Evolutionary conservation across 2,329 filamentous ascomycete species (phyloP), one percentile per base, ranked within the genome.

Genomic region (Trichoderma sp.): DNA sequence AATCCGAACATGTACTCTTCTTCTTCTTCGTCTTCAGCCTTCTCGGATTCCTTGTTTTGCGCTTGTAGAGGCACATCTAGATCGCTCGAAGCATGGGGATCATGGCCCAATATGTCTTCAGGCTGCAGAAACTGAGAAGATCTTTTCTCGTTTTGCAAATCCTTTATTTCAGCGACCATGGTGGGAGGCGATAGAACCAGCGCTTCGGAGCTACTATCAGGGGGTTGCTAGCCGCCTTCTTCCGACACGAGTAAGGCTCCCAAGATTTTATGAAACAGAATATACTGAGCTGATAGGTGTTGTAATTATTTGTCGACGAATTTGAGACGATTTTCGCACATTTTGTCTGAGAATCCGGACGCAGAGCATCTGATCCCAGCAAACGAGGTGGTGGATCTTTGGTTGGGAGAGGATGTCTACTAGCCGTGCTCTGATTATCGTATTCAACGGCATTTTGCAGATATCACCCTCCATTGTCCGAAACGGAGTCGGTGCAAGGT

Each of bases 401-500:
- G 29, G 64, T 1, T 16, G 24, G 1, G 64, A 67, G 29, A 2
- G 6, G 6, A 50, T 21, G 6, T 66, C 11, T 0, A 7, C 16
- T 14, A 24, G n/a, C n/a, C n/a, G n/a, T n/a, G 16, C 64, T 14
- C 14, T 38, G 6, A 9, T 21, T 12, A 53, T 53, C 11, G 18
- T 21, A n/a, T 1, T 5, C 16, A 45, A 12, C 9, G 38, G 41
- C 9, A 29, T n/a, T 67, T 50, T n/a, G 33, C 18, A 31, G 29
- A 8, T 18, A 6, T 12, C 8, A 3, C 18, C 3, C n/a, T n/a
- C 50, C 4, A 4, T 18, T 12, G 0, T n/a, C n/a, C 11, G 31
- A 24, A 59, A 12, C 45, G 45, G 66, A 69, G 66, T 35, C 66
- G 66, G 66, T 6, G 29, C 31, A 59, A 18, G 66, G 12, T 35